Base-by-base conservation (phyloP, 805 yeast genomes). In the Starmera pachycereana region DNA sequence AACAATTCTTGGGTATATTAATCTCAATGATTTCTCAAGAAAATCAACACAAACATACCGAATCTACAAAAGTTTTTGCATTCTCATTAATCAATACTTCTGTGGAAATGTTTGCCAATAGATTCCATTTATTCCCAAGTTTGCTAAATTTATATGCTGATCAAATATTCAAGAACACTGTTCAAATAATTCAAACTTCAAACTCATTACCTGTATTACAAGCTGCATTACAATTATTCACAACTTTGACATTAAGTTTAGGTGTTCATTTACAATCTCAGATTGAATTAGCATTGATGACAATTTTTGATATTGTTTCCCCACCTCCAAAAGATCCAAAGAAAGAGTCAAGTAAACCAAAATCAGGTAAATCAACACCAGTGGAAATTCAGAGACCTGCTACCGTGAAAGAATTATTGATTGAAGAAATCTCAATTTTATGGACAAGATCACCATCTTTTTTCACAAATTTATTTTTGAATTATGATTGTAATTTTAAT, bases 401-500 rank as follows among this genome's bases (percentile, higher is more conserved):
- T 22, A 42, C 64, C n/a, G 62, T 79, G 2, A 81, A 90, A 48
- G 98, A 92, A 56, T 68, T 85, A 44, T 68, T 92, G 48, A 72
- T 89, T 33, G 98, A 92, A 60, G 78, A 89, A 11, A 62, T 90
- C 2, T 83, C 96, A 4, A 76, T 81, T 37, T 61, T 84, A 27
- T 84, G 94, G 95, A 72, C 81, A 6, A 71, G 95, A 42, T 76
- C 85, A 0, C 90, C 96, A 2, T 63, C 72, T 4, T 79, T 86
- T 42, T 87, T 88, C 57, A 74, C 87, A 12, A 73, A 77, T 35
- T 58, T 89, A 30, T 92, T 84, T 56, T 78, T 84, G 40, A 80
- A 79, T 41, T 92, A 78, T 57, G 98, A 92, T 58, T 90, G 97
- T 60, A 90, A 87, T 54, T 78, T 87, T 47, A 95, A 87, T 44